Conservation (phyloP, 805 yeast genomes). For the Myxozyma geophila region DNA sequence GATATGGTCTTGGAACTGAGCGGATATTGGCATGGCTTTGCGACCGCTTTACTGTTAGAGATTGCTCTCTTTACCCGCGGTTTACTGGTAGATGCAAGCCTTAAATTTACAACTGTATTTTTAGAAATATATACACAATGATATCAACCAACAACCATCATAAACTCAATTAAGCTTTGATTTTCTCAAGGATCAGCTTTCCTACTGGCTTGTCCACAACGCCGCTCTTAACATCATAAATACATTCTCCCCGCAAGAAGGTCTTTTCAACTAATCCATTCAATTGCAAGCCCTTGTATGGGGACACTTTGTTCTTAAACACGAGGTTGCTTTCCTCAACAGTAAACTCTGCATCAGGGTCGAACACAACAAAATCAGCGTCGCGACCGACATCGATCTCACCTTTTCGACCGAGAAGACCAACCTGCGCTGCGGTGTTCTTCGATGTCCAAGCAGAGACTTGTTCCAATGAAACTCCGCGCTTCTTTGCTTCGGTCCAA, state of each 20-base stretch:
- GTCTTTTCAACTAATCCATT: slow-evolving; percentile 77
- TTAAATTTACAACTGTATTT: slow-evolving; percentile 45
- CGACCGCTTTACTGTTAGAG: slow-evolving; percentile 97
- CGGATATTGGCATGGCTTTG: slow-evolving; percentile 98
- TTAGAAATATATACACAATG: not conserved
- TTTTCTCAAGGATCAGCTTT: slow-evolving; percentile 28
- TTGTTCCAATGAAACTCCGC: slow-evolving; percentile 58
- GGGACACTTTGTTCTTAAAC: slow-evolving; percentile 87
- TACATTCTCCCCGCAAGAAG: slow-evolving; percentile 72
- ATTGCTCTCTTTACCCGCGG: slow-evolving; percentile 96
- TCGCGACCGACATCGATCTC: slow-evolving; percentile 72
- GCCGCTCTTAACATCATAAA: slow-evolving; percentile 51
- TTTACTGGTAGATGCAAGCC: slow-evolving; percentile 98
- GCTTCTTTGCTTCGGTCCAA: slow-evolving; percentile 67
- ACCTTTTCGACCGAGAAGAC: slow-evolving; percentile 75
- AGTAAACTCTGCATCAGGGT: slow-evolving; percentile 51
- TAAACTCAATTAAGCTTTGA: not conserved
- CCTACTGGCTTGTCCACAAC: slow-evolving; percentile 30
- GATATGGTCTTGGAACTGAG: slow-evolving; percentile 98
- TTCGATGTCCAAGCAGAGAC: slow-evolving; percentile 78
- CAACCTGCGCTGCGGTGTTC: slow-evolving; percentile 86
- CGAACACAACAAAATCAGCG: slow-evolving; percentile 87
- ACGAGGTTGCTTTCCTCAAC: slow-evolving; percentile 59
- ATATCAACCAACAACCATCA: not conserved
- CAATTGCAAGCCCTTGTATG: slow-evolving; percentile 73